These are phyloP conservation scores for Mytilinidion resinicola DNA, from an alignment of 495 filamentous ascomycete species.

Conservation along the genomic window DNA sequence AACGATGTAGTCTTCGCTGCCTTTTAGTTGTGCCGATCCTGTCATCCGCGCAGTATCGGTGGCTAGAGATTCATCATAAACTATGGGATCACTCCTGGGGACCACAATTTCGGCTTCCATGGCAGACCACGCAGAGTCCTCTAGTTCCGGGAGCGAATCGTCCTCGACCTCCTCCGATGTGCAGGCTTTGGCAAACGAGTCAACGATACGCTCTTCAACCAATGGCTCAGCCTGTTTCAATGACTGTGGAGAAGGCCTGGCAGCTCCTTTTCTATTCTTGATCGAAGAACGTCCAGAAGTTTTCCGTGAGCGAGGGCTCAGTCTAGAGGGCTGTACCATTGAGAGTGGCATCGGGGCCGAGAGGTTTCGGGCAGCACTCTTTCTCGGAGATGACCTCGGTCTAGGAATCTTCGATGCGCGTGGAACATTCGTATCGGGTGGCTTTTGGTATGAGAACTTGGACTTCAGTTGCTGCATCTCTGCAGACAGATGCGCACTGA, in stretches of 20 bases:
- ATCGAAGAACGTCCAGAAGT: too few species aligned
- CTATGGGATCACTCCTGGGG: neutral
- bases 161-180: too few species aligned
- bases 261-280: too few species aligned
- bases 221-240: too few species aligned
- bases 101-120: constrained; percentile 21
- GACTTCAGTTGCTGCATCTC: constrained; percentile 19
- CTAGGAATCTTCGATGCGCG: neutral
- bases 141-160: neutral
- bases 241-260: too few species aligned
- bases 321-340: neutral
- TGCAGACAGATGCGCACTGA: constrained; percentile 7
- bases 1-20: constrained; percentile 72
- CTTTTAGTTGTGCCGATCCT: constrained; percentile 38
- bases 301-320: too few species aligned
- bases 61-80: neutral
- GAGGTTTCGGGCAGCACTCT: neutral
- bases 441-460: constrained; percentile 12
- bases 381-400: neutral
- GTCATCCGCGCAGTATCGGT: constrained; percentile 19
- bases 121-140: constrained; percentile 6
- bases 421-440: neutral
- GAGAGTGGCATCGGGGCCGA: neutral
- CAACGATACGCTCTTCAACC: too few species aligned
- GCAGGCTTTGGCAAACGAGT: too few species aligned